Percentiles rank a stretch among this genome's conserved stretches.
Conservation (phyloP, 495 filamentous ascomycete species). For the Bathelium albidoporum region DNA sequence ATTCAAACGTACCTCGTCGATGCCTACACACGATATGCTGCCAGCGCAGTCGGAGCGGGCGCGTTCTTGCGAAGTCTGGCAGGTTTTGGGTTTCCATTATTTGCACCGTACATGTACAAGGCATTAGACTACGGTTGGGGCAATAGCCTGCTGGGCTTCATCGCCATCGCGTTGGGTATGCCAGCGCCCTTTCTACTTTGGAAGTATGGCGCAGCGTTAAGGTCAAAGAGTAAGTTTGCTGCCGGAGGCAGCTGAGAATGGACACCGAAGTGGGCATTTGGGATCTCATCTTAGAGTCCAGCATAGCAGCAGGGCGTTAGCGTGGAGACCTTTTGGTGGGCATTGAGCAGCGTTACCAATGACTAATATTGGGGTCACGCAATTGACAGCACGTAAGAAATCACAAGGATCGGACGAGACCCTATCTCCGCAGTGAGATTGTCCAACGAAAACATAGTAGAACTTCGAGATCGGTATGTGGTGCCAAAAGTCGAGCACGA, state of each 20-base stretch:
- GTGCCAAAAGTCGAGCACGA: no score
- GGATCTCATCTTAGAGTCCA: not conserved
- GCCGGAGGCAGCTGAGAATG: slow-evolving; percentile 34
- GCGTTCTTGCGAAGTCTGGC: slow-evolving; percentile 57
- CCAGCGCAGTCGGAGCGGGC: slow-evolving; percentile 57
- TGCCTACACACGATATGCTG: slow-evolving; percentile 62
- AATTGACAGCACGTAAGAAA: no score
- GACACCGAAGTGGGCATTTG: not conserved
- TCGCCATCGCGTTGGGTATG: slow-evolving; percentile 44
- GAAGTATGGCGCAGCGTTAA: slow-evolving; percentile 44
- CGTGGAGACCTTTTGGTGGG: not conserved
- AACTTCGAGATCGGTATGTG: no score
- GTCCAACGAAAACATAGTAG: no score
- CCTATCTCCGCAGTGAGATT: no score
- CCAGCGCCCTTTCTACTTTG: slow-evolving; percentile 54
- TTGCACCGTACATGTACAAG: slow-evolving; percentile 34
- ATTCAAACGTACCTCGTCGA: slow-evolving; percentile 72
- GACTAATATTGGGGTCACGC: no score
- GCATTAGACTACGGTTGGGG: slow-evolving; percentile 52
- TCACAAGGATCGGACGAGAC: no score
- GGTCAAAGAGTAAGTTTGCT: slow-evolving; percentile 50
- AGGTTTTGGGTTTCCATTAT: slow-evolving; percentile 70
- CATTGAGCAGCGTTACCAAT: no score
- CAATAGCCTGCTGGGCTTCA: slow-evolving; percentile 50
- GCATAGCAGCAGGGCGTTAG: not conserved